A percentile compares a stretch with the other conserved stretches of the same genome.
Evolutionary conservation across 805 yeast species (phyloP).

Genomic region (Hanseniaspora singularis): DNA sequence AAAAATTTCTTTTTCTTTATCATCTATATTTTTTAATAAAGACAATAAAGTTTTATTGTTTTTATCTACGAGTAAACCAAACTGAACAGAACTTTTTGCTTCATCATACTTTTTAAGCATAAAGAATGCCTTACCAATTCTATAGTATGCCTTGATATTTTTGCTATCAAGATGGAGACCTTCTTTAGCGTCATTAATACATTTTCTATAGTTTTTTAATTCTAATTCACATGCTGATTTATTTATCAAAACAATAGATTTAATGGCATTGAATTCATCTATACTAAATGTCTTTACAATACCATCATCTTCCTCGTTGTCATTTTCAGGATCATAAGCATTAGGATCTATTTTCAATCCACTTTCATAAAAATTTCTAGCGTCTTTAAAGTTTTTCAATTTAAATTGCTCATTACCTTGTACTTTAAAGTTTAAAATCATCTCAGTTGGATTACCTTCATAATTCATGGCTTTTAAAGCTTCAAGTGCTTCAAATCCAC

Average conservation of each 20-base stretch:
- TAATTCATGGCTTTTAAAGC: slow-evolving; percentile 85
- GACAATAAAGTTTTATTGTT: slow-evolving; percentile 45
- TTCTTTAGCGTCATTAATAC: slow-evolving; percentile 73
- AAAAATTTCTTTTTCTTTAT: slow-evolving; percentile 30
- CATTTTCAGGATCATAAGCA: slow-evolving; percentile 19
- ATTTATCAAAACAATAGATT: slow-evolving; percentile 43
- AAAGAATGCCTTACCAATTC: slow-evolving; percentile 73
- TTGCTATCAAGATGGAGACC: slow-evolving; percentile 54
- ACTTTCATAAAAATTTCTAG: slow-evolving; percentile 65
- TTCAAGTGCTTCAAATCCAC: slow-evolving; percentile 62
- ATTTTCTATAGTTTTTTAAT: slow-evolving; percentile 67
- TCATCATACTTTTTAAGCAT: slow-evolving; percentile 60
- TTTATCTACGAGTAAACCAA: slow-evolving; percentile 52
- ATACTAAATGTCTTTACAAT: slow-evolving; percentile 34
- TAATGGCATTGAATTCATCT: slow-evolving; percentile 27
- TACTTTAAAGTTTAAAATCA: slow-evolving; percentile 76
- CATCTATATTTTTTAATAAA: slow-evolving; percentile 33
- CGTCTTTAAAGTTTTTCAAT: slow-evolving; percentile 58
- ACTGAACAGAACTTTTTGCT: slow-evolving; percentile 50
- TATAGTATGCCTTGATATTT: slow-evolving; percentile 71
- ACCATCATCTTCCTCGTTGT: slow-evolving; percentile 34
- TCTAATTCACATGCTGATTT: slow-evolving; percentile 88
- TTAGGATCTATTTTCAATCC: slow-evolving; percentile 52
- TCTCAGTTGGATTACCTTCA: slow-evolving; percentile 90
- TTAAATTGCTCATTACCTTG: slow-evolving; percentile 87